Evolutionary conservation across 1,284 basidiomycete species (phyloP), one percentile per base, ranked within the genome.

Genomic region (Rugosomyces carneus): DNA sequence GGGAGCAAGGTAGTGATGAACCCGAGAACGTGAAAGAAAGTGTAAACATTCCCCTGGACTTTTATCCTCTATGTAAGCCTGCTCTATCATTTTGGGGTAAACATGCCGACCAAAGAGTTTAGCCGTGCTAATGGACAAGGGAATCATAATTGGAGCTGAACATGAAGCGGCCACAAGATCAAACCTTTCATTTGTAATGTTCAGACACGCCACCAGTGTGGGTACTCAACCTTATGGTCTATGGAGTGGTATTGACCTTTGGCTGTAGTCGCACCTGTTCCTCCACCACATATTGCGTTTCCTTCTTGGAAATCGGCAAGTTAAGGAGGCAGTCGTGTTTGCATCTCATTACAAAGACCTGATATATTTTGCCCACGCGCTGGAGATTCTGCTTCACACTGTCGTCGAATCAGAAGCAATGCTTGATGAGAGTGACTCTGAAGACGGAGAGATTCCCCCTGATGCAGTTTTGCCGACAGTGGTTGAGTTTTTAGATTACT

Each of bases 111-210:
- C 18, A 9, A 39, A 35, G 6, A 41, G n/a, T n/a, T 53, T 24
- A 95, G 93, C 93, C 49, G 92, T 96, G 4, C 75, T 99, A 16
- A 95, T 99, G 89, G 93, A 98, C 63, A 98, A 97, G 62, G 96
- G 94, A 0, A 96, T 99, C 55, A 91, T 99, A 52, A 93, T 99
- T 46, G 96, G 95, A 6, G 90, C 90, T 31, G 93, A 98, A 57
- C 82, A 94, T 45, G 93, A 96, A 62, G 79, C 82, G 1, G 85
- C 82, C 1, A 73, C 86, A 18, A 78, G 90, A 32, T 70, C 77
- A 15, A 89, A 86, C 44, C 70, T 99, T 4, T 81, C 93, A 9
- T 98, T 97, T 61, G 85, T 89, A 6, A 84, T 96, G 67, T 98
- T 95, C 69, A 80, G 93, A 46, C 85, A 95, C 63, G 80, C 85